Conservation (phyloP, 2,329 filamentous ascomycete genomes). For the Exophiala sp. region DNA sequence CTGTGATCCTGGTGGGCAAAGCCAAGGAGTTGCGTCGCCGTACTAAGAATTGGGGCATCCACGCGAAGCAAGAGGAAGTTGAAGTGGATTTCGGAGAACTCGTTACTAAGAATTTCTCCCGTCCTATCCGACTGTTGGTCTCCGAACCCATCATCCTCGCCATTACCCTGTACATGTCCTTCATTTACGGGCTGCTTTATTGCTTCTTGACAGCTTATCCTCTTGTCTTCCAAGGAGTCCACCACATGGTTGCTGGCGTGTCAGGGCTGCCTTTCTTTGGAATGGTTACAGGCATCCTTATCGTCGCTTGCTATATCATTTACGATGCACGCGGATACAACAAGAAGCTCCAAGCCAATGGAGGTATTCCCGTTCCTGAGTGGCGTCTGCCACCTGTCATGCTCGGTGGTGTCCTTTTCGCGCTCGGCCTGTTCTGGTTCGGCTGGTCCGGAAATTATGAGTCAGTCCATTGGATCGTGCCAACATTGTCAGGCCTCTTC, state of each 20-base stretch:
- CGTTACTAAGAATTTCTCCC: constrained; percentile 51
- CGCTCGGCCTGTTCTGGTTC: constrained; percentile 71
- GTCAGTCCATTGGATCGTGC: constrained; percentile 41
- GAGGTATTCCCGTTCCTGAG: constrained; percentile 55
- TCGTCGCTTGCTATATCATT: constrained; percentile 64
- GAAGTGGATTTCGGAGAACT: constrained; percentile 51
- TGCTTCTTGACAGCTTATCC: constrained; percentile 36
- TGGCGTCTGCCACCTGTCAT: constrained; percentile 57
- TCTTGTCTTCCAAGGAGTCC: constrained; percentile 47
- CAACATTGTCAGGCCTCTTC: constrained; percentile 48
- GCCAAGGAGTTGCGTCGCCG: constrained; percentile 52
- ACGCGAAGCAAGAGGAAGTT: constrained; percentile 56
- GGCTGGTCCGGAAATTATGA: constrained; percentile 63
- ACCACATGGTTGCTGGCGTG: constrained; percentile 66
- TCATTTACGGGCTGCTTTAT: constrained; percentile 31
- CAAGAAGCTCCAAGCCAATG: constrained; percentile 65
- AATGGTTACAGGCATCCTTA: constrained; percentile 70
- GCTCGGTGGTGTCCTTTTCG: constrained; percentile 49
- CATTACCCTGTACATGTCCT: constrained; percentile 39
- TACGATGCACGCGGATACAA: constrained; percentile 64
- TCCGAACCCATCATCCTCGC: constrained; percentile 44
- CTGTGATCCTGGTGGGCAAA: constrained; percentile 56
- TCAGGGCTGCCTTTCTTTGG: constrained; percentile 80
- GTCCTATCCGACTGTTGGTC: constrained; percentile 43
- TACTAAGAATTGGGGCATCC: constrained; percentile 60